phyloP scores from a whole-genome alignment of 257 asterid genomes.

The Catharanthus roseus region DNA sequence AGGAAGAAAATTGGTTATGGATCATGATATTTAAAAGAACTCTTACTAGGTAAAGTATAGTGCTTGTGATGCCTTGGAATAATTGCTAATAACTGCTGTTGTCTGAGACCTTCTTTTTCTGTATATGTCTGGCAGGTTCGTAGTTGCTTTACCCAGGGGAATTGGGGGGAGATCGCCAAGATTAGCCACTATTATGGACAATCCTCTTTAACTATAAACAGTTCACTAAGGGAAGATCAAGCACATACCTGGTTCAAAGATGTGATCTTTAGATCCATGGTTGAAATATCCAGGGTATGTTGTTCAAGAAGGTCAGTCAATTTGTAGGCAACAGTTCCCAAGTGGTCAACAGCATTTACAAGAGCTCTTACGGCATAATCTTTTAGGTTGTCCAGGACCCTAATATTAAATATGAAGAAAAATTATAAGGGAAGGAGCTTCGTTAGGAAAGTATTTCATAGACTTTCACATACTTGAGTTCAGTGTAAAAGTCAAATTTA shows the following conservation, averaged over 20 bases:
- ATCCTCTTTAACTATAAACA: not conserved
- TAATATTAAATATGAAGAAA: conserved; percentile 15
- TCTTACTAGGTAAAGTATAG: conserved; percentile 82
- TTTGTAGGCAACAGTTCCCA: conserved; percentile 90
- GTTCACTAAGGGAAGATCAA: conserved; percentile 9
- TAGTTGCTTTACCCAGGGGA: conserved; percentile 46
- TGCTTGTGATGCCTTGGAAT: conserved; percentile 98
- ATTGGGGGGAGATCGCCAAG: not conserved
- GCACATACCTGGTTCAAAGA: conserved; percentile 64
- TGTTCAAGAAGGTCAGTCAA: conserved; percentile 79
- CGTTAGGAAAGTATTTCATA: not conserved
- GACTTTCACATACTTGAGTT: not conserved
- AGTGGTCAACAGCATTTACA: conserved; percentile 92
- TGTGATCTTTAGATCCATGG: conserved; percentile 59
- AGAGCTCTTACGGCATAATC: conserved; percentile 88
- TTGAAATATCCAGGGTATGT: conserved; percentile 60
- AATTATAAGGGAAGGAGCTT: not conserved
- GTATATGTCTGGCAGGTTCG: conserved; percentile 75
- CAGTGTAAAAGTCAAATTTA: not conserved
- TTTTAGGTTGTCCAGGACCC: conserved; percentile 89
- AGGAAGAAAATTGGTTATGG: conserved; percentile 16
- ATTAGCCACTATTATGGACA: conserved; percentile 24
- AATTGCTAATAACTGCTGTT: conserved; percentile 82
- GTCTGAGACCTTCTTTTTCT: conserved; percentile 84
- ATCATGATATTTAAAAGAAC: conserved; percentile 1